Evolutionary conservation across 2,329 filamentous ascomycete genomes (phyloP), one percentile per base, ranked within the genome.

Genomic region (Colletotrichum plurivorum): DNA sequence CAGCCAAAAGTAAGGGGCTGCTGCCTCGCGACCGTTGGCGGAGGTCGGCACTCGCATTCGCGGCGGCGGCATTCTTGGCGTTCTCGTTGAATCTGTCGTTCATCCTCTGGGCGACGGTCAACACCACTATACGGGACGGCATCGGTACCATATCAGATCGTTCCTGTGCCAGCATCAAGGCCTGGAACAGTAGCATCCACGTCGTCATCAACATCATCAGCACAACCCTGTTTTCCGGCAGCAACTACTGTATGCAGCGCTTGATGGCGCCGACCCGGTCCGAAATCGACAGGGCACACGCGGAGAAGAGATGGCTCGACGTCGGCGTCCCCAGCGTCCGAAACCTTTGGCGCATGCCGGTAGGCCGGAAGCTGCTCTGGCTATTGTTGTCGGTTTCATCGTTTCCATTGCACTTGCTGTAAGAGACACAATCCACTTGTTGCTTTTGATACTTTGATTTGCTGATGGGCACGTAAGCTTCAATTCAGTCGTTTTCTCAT

Each of bases 261-360:
- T 74, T 76, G 13, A 73, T 72, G 3, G 75, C 77, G 0, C 78
- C 76, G 2, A 78, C 78, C 3, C 70, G 78, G 1, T 60, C 48
- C 0, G 72, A 78, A 12, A 61, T 80, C 13, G 73, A 79, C 22
- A 20, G 70, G 13, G 85, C 84, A 0, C 87, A 89, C 75, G 59
- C 71, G 0, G 70, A 74, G 48, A 74, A 78, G 3, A 75, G 73
- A 16, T 84, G 81, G 80, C 73, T 87, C 0, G 81, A 84, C 41
- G 82, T 86, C 53, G 84, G 86, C 0, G 73, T 85, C 1, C 76
- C 55, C 4, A 65, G 63, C 8, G 15, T 65, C 2, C 63, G 39
- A 2, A 65, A 57, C 6, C 20, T 63, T 15, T 2, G 41, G 31
- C 31, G 8, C 31, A 36, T 36, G 31, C 8, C 31, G 31, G 2